These are phyloP conservation scores for Micractinium sp. DNA, from an alignment of 139 green algal genomes.

Conservation along the genomic window DNA sequence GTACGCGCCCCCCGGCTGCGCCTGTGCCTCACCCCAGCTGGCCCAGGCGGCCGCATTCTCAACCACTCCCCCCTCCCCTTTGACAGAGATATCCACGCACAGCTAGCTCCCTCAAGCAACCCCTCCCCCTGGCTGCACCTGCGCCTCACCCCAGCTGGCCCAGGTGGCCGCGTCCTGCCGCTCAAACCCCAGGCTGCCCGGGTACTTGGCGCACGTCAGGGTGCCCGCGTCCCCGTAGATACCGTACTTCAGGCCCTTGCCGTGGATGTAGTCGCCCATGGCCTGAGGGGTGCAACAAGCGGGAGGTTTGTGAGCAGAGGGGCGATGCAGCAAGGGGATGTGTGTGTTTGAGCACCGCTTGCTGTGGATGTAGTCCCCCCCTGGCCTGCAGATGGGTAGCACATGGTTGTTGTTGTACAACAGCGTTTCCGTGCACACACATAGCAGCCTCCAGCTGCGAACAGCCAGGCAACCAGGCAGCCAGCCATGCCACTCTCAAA, in stretches of 20 bases:
- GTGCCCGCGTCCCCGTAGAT: slow-evolving; percentile 74
- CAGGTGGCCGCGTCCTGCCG: slow-evolving; percentile 64
- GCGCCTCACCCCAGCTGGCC: slow-evolving; percentile 62
- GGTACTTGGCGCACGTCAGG: slow-evolving; percentile 75
- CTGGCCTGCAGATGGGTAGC: background rate
- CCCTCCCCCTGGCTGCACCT: too few species aligned
- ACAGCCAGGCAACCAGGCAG: background rate
- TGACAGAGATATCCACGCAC: too few species aligned
- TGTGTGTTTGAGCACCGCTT: background rate
- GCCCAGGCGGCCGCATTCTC: slow-evolving; percentile 70
- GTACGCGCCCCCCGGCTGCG: too few species aligned
- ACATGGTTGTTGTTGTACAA: too few species aligned
- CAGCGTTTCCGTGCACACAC: too few species aligned
- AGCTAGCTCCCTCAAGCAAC: too few species aligned
- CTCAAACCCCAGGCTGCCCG: slow-evolving; percentile 68
- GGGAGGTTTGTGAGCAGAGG: background rate
- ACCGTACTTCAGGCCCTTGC: slow-evolving; percentile 66
- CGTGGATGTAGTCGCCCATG: slow-evolving; percentile 59
- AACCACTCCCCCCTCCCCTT: too few species aligned
- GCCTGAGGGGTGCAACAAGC: background rate
- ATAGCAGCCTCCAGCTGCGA: too few species aligned
- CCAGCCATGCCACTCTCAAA: too few species aligned
- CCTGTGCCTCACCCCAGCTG: slow-evolving; percentile 54
- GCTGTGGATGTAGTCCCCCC: background rate
- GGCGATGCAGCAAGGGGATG: background rate